A percentile compares a stretch with the other conserved stretches of the same genome.
Evolutionary conservation across 805 yeast species (phyloP).

Genomic region (Saturnispora mendoncae): DNA sequence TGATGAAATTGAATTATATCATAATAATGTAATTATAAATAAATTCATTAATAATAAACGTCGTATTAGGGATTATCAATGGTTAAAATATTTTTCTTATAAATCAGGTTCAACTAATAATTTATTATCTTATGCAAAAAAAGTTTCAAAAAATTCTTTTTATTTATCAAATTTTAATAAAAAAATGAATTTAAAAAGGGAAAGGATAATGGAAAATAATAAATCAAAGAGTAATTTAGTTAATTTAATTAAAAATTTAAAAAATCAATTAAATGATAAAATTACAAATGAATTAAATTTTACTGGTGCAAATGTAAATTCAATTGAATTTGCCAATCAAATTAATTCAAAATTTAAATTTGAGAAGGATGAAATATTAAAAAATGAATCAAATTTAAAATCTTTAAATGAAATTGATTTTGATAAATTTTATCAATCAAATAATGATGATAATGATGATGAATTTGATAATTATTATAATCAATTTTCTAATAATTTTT

Average conservation of each 20-base stretch:
- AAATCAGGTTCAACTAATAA: conserved; percentile 31
- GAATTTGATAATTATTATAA: background rate
- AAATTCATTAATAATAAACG: conserved; percentile 36
- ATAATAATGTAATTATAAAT: conserved; percentile 40
- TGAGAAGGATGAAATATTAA: conserved; percentile 2
- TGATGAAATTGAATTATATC: conserved; percentile 40
- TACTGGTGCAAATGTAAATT: background rate
- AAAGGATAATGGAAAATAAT: conserved; percentile 19
- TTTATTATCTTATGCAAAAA: background rate
- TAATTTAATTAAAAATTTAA: background rate
- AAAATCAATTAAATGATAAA: background rate
- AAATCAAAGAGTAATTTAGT: background rate
- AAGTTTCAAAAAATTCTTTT: conserved; percentile 11
- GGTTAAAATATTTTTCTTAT: conserved; percentile 40
- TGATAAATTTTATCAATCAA: background rate
- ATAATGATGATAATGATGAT: conserved; percentile 1
- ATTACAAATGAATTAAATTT: conserved; percentile 3
- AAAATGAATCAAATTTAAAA: conserved; percentile 3
- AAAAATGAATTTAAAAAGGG: conserved; percentile 24
- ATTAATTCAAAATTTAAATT: background rate
- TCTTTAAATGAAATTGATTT: conserved; percentile 12
- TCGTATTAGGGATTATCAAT: conserved; percentile 34
- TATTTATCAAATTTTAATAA: background rate
- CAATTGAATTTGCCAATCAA: background rate
- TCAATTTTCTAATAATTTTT: conserved; percentile 2